Evolutionary conservation across 306 rosid genomes (phyloP).

Genomic region (Cicer pinnatifidum): DNA sequence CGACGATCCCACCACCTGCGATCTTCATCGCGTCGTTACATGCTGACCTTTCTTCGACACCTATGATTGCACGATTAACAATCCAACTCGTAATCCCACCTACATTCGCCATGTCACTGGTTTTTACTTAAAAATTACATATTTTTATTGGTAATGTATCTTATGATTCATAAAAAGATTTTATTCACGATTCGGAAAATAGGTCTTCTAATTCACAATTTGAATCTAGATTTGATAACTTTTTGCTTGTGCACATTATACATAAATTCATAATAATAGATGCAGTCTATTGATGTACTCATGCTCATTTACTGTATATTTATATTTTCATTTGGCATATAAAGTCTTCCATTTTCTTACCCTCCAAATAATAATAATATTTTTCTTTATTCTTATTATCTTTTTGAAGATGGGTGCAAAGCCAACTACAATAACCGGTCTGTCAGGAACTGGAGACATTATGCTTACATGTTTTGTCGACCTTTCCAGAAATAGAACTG

Average conservation of each 20-base stretch:
- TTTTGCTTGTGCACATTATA: not conserved
- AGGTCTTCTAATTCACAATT: too few relatives aligned
- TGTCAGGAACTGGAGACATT: constrained; percentile 92
- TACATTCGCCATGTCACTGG: too few relatives aligned
- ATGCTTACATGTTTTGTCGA: constrained; percentile 94
- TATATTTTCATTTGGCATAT: constrained; percentile 3
- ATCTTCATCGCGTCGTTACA: too few relatives aligned
- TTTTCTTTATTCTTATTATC: constrained; percentile 23
- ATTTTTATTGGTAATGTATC: too few relatives aligned
- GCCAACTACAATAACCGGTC: constrained; percentile 86
- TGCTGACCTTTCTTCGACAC: too few relatives aligned
- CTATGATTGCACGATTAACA: too few relatives aligned
- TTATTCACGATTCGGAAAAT: too few relatives aligned
- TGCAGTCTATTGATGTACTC: not conserved
- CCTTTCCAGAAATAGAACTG: constrained; percentile 89
- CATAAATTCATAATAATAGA: constrained; percentile 18
- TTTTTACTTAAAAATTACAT: too few relatives aligned
- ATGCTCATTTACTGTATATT: not conserved
- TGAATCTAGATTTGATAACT: too few relatives aligned
- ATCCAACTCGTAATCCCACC: too few relatives aligned
- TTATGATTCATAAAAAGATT: too few relatives aligned
- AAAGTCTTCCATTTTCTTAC: not conserved
- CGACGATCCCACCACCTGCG: too few relatives aligned
- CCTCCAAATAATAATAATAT: not conserved
- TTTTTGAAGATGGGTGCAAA: constrained; percentile 90